Percentiles rank a stretch among this genome's conserved stretches.
Conservation (phyloP, 2,329 filamentous ascomycete genomes). For the Neospermospora avenae region DNA sequence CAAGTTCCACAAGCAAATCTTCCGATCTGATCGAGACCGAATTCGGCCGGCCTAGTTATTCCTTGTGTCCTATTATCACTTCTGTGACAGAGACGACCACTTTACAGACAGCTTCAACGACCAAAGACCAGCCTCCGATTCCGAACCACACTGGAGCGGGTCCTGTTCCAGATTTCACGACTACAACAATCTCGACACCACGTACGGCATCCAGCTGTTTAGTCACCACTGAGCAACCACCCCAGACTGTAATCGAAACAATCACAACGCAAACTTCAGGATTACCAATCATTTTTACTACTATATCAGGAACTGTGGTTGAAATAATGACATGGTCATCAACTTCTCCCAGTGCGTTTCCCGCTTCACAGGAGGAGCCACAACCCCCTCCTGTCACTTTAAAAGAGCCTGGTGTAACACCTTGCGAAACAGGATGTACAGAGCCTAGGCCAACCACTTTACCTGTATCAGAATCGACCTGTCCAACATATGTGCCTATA, state of each 20-base stretch:
- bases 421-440: background rate
- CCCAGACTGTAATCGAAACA: background rate
- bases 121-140: background rate
- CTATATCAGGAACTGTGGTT: background rate
- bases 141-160: background rate
- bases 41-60: background rate
- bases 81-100: background rate
- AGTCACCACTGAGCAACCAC: background rate
- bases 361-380: background rate
- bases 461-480: background rate
- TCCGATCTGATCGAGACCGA: background rate
- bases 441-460: background rate
- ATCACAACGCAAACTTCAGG: background rate
- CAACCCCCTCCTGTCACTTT: background rate
- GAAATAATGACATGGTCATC: background rate
- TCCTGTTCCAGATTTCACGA: background rate
- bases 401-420: background rate
- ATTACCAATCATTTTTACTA: background rate
- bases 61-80: constrained; percentile 1
- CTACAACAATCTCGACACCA: background rate
- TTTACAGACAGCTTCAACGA: background rate
- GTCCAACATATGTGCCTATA: background rate
- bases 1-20: background rate
- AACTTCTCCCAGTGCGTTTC: background rate
- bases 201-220: background rate